Evolutionary conservation across 2,329 filamentous ascomycete species (phyloP).

Genomic region (Amauroascus niger): DNA sequence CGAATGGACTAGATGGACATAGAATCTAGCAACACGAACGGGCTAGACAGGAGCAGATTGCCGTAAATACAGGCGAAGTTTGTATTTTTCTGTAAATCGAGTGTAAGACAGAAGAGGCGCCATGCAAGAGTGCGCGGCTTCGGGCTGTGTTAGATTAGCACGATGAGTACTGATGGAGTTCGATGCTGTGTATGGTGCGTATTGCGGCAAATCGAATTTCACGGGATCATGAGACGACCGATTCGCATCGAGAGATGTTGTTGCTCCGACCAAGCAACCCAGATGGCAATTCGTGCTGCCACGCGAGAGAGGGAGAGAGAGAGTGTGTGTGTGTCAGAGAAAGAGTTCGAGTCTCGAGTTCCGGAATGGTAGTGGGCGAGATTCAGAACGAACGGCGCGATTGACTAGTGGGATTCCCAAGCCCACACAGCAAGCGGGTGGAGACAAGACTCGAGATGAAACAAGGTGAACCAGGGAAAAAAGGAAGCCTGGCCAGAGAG

Average conservation of each 20-base stretch:
- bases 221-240: neutral
- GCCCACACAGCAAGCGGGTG: slow-evolving; percentile 10
- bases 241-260: neutral
- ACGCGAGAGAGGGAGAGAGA: neutral
- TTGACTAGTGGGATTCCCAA: slow-evolving; percentile 7
- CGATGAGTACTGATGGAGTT: neutral
- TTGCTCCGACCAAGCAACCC: neutral
- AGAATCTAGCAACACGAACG: neutral
- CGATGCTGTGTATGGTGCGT: neutral
- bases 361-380: too few relatives aligned
- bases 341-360: slow-evolving; percentile 1
- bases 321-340: neutral
- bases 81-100: too few relatives aligned
- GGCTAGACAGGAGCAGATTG: neutral
- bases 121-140: neutral
- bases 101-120: neutral
- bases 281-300: neutral
- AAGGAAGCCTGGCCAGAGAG: neutral
- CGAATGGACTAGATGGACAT: neutral
- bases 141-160: neutral
- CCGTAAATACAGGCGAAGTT: neutral
- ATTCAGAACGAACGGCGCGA: slow-evolving; percentile 12
- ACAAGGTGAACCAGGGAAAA: neutral
- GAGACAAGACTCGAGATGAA: slow-evolving; percentile 10
- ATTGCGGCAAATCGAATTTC: neutral